Conservation (phyloP, 345 rosid species). For the Excoecaria agallocha region DNA sequence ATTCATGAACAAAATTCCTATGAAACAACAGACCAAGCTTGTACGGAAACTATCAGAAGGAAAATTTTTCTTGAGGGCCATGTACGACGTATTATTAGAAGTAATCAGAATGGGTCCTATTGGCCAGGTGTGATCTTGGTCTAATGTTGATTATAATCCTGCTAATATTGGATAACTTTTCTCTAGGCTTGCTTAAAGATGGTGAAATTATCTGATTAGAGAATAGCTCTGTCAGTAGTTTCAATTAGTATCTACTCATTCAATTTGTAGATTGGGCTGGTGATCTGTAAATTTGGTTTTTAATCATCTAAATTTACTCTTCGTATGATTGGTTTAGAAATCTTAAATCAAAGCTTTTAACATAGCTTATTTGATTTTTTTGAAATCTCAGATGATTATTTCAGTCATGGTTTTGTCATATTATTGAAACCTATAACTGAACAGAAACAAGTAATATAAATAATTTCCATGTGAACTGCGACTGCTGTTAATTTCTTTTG, state of each 20-base stretch:
- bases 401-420: no score
- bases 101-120: conserved; percentile 83
- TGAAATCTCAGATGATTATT: neutral
- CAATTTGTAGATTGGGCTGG: neutral
- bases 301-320: neutral
- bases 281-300: neutral
- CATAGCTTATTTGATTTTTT: neutral
- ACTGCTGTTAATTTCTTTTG: no score
- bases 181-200: no score
- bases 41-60: conserved; percentile 91
- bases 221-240: neutral
- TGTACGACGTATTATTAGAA: conserved; percentile 84
- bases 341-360: neutral
- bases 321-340: no score
- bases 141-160: neutral
- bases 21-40: conserved; percentile 95
- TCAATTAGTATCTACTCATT: neutral
- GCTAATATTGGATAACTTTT: neutral
- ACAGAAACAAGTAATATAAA: no score
- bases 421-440: no score
- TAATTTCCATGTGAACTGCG: no score
- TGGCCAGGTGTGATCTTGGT: conserved; percentile 52
- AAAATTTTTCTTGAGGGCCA: conserved; percentile 73
- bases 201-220: no score
- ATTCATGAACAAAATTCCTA: conserved; percentile 88